Percentiles rank a stretch among this genome's conserved stretches.
phyloP scores from a whole-genome alignment of 495 filamentous ascomycete species.

The Daldinia concentrica region DNA sequence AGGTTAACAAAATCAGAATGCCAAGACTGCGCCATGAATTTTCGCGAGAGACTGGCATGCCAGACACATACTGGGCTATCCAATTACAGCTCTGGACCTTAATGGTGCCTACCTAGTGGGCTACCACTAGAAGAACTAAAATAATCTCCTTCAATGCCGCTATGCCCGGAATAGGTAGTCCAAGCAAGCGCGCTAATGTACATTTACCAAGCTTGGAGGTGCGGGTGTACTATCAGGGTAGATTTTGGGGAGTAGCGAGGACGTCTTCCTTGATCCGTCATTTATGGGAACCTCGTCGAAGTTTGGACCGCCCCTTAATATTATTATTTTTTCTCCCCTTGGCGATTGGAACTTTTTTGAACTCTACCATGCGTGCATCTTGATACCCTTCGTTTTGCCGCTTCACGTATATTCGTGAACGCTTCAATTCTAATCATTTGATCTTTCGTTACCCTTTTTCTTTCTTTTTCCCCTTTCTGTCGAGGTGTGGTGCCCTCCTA shows the following conservation, averaged over 20 bases:
- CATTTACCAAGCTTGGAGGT: conserved; percentile 22
- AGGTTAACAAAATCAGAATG: too few relatives aligned
- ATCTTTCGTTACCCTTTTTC: conserved; percentile 22
- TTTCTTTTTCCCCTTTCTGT: conserved; percentile 33
- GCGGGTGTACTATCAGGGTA: conserved; percentile 11
- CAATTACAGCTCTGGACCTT: conserved; percentile 20
- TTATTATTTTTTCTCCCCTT: conserved; percentile 26
- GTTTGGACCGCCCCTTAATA: conserved; percentile 35
- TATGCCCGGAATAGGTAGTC: conserved; percentile 29
- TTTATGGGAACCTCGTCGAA: conserved; percentile 37
- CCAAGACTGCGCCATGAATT: too few relatives aligned
- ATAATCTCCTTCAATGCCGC: conserved; percentile 32
- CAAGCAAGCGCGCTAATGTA: conserved; percentile 30
- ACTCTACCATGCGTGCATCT: conserved; percentile 38
- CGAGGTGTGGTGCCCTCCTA: conserved; percentile 24
- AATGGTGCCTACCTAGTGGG: conserved; percentile 15
- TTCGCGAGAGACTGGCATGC: too few relatives aligned
- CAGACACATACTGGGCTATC: conserved; percentile 5
- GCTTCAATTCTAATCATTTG: conserved; percentile 40
- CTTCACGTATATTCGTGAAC: conserved; percentile 28
- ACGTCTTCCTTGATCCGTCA: conserved; percentile 33
- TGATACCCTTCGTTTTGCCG: conserved; percentile 41
- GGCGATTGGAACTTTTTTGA: conserved; percentile 32
- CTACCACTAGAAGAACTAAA: conserved; percentile 40
- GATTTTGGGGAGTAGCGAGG: conserved; percentile 24